phyloP scores from a whole-genome alignment of 2,329 filamentous ascomycete species.

The Teratosphaeria zuluensis region DNA sequence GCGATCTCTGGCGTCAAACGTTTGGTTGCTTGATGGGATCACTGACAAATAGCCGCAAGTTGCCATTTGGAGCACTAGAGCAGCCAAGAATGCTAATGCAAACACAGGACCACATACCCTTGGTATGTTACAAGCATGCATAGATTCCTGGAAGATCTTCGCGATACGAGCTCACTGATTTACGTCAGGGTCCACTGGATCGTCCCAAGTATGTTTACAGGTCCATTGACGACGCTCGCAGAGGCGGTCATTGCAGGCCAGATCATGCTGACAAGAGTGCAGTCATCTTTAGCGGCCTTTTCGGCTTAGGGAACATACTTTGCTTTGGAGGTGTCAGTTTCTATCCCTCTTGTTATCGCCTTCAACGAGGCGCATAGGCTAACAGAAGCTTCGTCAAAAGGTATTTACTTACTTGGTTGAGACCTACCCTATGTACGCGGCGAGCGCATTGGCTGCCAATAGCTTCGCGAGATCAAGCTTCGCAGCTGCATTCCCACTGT shows the following conservation, averaged over 20 bases:
- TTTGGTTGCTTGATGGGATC: background rate
- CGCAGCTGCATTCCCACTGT: slow-evolving; percentile 35
- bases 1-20: background rate
- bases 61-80: background rate
- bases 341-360: slow-evolving; percentile 5
- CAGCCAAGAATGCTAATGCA: slow-evolving; percentile 11
- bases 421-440: slow-evolving; percentile 37
- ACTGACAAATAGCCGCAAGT: background rate
- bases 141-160: slow-evolving; percentile 9
- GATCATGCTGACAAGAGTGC: slow-evolving; percentile 11
- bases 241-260: background rate
- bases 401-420: background rate
- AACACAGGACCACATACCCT: slow-evolving; percentile 56
- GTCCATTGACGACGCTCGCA: background rate
- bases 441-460: slow-evolving; percentile 41
- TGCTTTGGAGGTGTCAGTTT: slow-evolving; percentile 57
- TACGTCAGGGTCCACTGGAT: slow-evolving; percentile 40
- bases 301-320: slow-evolving; percentile 47
- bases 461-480: slow-evolving; percentile 40
- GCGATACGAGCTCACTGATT: background rate
- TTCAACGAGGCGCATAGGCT: background rate
- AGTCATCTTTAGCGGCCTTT: slow-evolving; percentile 40
- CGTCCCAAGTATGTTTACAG: slow-evolving; percentile 26
- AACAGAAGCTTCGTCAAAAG: background rate
- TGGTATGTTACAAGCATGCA: slow-evolving; percentile 45